Percentiles rank a stretch among this genome's conserved stretches.
phyloP scores from a whole-genome alignment of 108 stramenopile genomes.

The Discostella stelligeroides region DNA sequence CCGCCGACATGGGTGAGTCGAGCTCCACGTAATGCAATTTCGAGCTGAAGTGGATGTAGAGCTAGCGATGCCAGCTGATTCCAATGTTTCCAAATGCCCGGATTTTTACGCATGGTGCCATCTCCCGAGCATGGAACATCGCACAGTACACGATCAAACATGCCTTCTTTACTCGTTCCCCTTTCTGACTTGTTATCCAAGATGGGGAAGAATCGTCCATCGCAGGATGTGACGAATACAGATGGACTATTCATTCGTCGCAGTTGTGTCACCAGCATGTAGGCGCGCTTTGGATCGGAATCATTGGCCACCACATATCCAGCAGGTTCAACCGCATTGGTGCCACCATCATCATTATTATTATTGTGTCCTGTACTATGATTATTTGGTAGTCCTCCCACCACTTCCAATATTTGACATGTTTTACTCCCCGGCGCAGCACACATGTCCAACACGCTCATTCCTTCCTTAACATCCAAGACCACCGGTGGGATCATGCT shows the following conservation, averaged over 20 bases:
- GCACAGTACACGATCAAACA: conserved; percentile 96
- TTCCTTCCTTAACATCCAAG: conserved; percentile 76
- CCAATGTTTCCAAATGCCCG: conserved; percentile 89
- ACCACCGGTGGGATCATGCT: conserved; percentile 98
- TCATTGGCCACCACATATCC: conserved; percentile 98
- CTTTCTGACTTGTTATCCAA: conserved; percentile 43
- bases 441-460: conserved; percentile 94
- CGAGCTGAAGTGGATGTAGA: conserved; percentile 88
- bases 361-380: not conserved
- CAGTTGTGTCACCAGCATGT: conserved; percentile 96
- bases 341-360: too few species aligned
- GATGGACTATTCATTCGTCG: conserved; percentile 86
- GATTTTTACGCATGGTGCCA: conserved; percentile 96
- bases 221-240: conserved; percentile 87
- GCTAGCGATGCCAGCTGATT: conserved; percentile 55
- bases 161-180: conserved; percentile 59
- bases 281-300: conserved; percentile 89
- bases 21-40: conserved; percentile 86
- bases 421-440: conserved; percentile 99
- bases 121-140: conserved; percentile 99
- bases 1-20: conserved; percentile 87
- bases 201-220: conserved; percentile 91
- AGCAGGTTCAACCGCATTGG: conserved; percentile 41
- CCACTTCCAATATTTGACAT: conserved; percentile 93
- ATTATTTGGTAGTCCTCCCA: conserved; percentile 36